Evolutionary conservation across 2,329 filamentous ascomycete genomes (phyloP).

Genomic region (Escovopsis weberi): DNA sequence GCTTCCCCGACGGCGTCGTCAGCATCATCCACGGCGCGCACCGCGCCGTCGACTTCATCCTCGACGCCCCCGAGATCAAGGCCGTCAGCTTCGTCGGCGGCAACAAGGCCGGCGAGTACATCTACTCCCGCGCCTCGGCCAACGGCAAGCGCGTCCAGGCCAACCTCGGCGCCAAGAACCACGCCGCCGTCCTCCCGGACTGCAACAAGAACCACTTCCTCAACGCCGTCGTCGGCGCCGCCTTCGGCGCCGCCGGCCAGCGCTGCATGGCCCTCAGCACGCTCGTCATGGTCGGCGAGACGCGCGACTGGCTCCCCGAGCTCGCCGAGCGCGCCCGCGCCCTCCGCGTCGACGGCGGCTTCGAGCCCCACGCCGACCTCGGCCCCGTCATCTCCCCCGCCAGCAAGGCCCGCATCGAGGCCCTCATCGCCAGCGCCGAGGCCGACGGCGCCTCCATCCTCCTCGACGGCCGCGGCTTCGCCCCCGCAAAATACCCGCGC

Average conservation of each 20-base stretch:
- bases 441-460: conserved; percentile 68
- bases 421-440: conserved; percentile 61
- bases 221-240: conserved; percentile 70
- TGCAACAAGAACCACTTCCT: conserved; percentile 84
- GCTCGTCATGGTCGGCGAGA: conserved; percentile 71
- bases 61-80: conserved; percentile 75
- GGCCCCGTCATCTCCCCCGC: conserved; percentile 71
- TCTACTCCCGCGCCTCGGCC: conserved; percentile 62
- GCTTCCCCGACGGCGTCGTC: conserved; percentile 68
- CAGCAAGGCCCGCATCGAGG: conserved; percentile 65
- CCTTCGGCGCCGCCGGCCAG: conserved; percentile 74
- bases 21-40: conserved; percentile 74
- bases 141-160: conserved; percentile 83
- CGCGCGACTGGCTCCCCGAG: conserved; percentile 68
- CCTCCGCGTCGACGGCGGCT: conserved; percentile 65
- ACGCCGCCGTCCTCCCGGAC: conserved; percentile 70
- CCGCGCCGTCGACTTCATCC: conserved; percentile 71
- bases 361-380: conserved; percentile 65
- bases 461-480: conserved; percentile 65
- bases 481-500: conserved; percentile 64
- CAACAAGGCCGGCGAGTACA: conserved; percentile 83
- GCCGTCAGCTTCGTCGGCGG: conserved; percentile 75
- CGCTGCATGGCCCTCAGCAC: conserved; percentile 79
- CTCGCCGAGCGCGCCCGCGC: conserved; percentile 61
- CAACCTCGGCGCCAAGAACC: conserved; percentile 81